Evolutionary conservation across 2,329 filamentous ascomycete genomes (phyloP), one percentile per base, ranked within the genome.

Genomic region (Daldinia sp.): DNA sequence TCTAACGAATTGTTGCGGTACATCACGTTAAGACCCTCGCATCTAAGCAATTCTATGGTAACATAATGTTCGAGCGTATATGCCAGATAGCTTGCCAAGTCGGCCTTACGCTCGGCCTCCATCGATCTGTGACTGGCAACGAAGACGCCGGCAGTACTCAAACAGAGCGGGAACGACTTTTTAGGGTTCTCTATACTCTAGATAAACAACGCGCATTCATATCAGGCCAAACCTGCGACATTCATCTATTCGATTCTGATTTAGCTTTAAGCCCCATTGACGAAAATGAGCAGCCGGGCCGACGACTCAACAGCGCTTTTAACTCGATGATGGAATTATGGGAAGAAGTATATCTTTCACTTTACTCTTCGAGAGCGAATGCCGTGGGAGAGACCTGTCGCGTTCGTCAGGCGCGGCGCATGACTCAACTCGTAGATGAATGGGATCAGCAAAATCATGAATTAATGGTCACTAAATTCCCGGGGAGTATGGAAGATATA

Each of bases 191-290:
- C 6, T 70, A 70, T 21, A 37, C 58, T 23, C 48, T 70, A 45
- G 68, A 70, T 17, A 70, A 70, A 23, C 56, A 62, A 7, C 68
- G 68, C 10, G 66, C 67, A 10, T 70, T 69, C 30, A 65, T 68
- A 59, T 64, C 68, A 1, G 68, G 66, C 3, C 61, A 68, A 13
- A 64, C 64, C 2, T 68, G 68, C 17, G 66, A 68, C 30, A 34
- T 70, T 4, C 45, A 70, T 47, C 25, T 60, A 32, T 70, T 68
- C 30, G 68, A 70, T 43, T 67, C 68, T 2, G 61, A 68, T 34
- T 58, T 65, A 4, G 37, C 43, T 10, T 27, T 68, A 15, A 39
- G 43, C 15, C 35, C 54, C 6, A 21, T 34, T 3, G 6, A 15
- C 6, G n/a, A 58, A 13, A 29, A 51, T 15, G 30, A 48, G 19